Percentiles rank a stretch among this genome's conserved stretches.
phyloP scores from a whole-genome alignment of 2,329 filamentous ascomycete genomes.

The Colletotrichum falcatum region DNA sequence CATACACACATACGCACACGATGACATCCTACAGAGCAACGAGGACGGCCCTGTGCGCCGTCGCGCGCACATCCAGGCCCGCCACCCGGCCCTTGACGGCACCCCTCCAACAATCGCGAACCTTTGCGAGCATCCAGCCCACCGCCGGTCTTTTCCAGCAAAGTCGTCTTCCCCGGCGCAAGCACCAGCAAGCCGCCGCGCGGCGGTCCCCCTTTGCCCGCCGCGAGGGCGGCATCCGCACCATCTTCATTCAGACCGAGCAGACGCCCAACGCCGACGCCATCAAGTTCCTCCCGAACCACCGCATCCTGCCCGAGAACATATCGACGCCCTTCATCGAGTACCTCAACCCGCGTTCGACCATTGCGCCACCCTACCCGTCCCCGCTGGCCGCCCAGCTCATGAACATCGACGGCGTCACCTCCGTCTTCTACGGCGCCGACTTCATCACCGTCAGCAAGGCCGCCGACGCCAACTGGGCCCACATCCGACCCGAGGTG shows the following conservation, averaged over 20 bases:
- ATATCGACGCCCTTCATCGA: conserved; percentile 86
- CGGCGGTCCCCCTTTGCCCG: conserved; percentile 42
- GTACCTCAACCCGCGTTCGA: conserved; percentile 89
- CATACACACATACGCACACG: neutral
- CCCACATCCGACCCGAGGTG: conserved; percentile 93
- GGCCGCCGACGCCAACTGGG: conserved; percentile 88
- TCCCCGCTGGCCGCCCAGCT: conserved; percentile 91
- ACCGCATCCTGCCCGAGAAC: conserved; percentile 81
- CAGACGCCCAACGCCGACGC: conserved; percentile 94
- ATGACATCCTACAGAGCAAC: conserved; percentile 40
- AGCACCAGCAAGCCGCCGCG: conserved; percentile 11
- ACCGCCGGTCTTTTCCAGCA: conserved; percentile 34
- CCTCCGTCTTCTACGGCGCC: conserved; percentile 90
- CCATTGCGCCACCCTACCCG: conserved; percentile 87
- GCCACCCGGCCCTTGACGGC: conserved; percentile 20
- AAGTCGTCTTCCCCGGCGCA: conserved; percentile 20
- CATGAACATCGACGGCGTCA: conserved; percentile 95
- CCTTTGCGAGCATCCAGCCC: conserved; percentile 33
- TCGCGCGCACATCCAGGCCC: conserved; percentile 33
- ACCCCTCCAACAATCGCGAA: conserved; percentile 23
- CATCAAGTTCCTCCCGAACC: conserved; percentile 95
- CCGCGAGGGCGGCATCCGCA: conserved; percentile 64
- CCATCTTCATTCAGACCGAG: conserved; percentile 98
- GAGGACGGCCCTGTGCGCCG: conserved; percentile 35
- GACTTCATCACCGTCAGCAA: conserved; percentile 99